Evolutionary conservation across 805 yeast species (phyloP).

Genomic region (Hanseniaspora lachancei): DNA sequence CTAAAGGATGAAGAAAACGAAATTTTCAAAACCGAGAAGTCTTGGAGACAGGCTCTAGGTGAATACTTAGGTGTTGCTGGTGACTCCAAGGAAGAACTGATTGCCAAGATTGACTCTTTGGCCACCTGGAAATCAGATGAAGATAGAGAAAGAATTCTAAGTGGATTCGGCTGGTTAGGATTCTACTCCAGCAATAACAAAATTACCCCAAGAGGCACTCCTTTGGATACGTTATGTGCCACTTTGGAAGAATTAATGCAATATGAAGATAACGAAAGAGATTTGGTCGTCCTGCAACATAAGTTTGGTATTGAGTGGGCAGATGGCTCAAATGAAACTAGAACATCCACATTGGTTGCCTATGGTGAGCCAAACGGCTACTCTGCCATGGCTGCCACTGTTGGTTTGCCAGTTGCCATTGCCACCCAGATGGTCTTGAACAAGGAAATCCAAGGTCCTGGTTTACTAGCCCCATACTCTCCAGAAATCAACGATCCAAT

Average conservation of each 20-base stretch:
- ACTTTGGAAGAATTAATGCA: conserved; percentile 92
- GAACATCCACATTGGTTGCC: conserved; percentile 91
- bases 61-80: conserved; percentile 63
- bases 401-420: conserved; percentile 97
- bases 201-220: conserved; percentile 82
- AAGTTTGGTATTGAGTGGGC: conserved; percentile 96
- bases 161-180: conserved; percentile 91
- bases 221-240: conserved; percentile 93
- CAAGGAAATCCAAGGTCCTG: conserved; percentile 65
- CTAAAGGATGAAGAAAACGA: conserved; percentile 62
- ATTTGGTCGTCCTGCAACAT: conserved; percentile 89
- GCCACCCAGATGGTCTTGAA: conserved; percentile 76
- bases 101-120: conserved; percentile 60
- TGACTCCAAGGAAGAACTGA: conserved; percentile 54
- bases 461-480: conserved; percentile 84
- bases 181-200: conserved; percentile 54
- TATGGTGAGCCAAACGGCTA: conserved; percentile 81
- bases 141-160: conserved; percentile 73
- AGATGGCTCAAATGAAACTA: conserved; percentile 76
- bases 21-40: conserved; percentile 39
- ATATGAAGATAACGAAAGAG: conserved; percentile 90
- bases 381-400: conserved; percentile 96
- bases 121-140: conserved; percentile 69
- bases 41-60: conserved; percentile 86
- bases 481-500: conserved; percentile 83